Base-by-base conservation (phyloP, 148 eudicot species). In the Fallopia convolvulus region DNA sequence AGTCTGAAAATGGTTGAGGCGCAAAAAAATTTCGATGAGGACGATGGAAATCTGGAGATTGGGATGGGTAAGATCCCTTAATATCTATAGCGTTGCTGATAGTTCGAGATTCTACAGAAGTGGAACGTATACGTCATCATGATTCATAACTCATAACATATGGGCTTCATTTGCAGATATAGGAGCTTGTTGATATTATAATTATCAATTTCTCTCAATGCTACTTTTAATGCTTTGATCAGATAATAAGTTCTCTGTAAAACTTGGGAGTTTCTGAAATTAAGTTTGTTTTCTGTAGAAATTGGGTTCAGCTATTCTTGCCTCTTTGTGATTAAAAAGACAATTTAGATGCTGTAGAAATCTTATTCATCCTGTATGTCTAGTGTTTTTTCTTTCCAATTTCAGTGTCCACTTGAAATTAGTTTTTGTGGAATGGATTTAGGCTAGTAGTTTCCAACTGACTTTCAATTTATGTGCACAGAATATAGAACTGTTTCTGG, bases 401-500 rank as follows among this genome's bases (percentile, higher is more conserved):
- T 10, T 33, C 21, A 14, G 5, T 13, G 44, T 32, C 46, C n/a
- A 70, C 1, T 70, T 33, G 73, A 70, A 20, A 21, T 20, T 20
- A 10, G 21, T 9, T 6, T 58, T 21, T 58, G 12, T 30, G 17
- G 41, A 21, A 30, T 30, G 41, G 42, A 1, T 65, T 65, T 14
- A 65, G 32, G 3, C 4, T 65, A 18, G 33, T 0, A 30, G 8
- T 72, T 6, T 72, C 3, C 3, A 72, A n/a, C 48, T 44, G 32
- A 46, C 46, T 7, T 74, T 40, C 52, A 9, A 36, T 50, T 36
- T 73, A 46, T 41, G 9, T 70, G 33, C 76, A 71, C 90, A 90
- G 94, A 90, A 78, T 90, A 90, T 78, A 83, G 94, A 82, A 90
- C 94, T 32, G 94, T 90, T 66, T 90, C 91, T 77, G 94, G 94